Percentiles rank a stretch among this genome's conserved stretches.
Evolutionary conservation across 441 rosid genomes (phyloP).

Genomic region (Cnidoscolus chayamansa): DNA sequence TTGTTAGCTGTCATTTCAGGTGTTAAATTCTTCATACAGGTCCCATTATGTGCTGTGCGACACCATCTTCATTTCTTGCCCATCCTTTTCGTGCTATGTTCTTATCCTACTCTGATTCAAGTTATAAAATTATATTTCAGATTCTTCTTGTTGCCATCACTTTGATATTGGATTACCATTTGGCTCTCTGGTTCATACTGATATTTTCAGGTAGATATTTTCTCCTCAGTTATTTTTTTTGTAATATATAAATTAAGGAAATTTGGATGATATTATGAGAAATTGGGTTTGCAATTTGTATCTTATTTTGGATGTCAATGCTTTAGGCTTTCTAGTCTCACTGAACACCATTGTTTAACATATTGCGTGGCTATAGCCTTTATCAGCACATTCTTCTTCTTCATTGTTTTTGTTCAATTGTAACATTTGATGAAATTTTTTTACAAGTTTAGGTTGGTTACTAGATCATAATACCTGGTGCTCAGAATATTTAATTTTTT

Average conservation of each 20-base stretch:
- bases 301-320: background rate
- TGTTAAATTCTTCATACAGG: background rate
- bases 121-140: constrained; percentile 34
- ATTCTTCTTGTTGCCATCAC: constrained; percentile 63
- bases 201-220: constrained; percentile 53
- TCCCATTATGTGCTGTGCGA: background rate
- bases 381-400: background rate
- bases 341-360: background rate
- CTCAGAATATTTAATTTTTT: no score
- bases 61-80: background rate
- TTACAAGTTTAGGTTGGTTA: no score
- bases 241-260: constrained; percentile 1
- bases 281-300: background rate
- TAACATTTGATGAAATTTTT: background rate
- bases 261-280: background rate
- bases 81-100: background rate
- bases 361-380: background rate
- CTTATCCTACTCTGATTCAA: constrained; percentile 14
- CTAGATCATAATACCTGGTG: no score
- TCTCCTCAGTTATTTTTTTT: constrained; percentile 1
- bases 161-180: constrained; percentile 61
- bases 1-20: background rate
- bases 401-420: background rate
- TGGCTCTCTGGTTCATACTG: constrained; percentile 62
- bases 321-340: background rate